Evolutionary conservation across 352 stramenopile genomes (phyloP), one percentile per base, ranked within the genome.

Genomic region (Phytopythium chamaehyphon): DNA sequence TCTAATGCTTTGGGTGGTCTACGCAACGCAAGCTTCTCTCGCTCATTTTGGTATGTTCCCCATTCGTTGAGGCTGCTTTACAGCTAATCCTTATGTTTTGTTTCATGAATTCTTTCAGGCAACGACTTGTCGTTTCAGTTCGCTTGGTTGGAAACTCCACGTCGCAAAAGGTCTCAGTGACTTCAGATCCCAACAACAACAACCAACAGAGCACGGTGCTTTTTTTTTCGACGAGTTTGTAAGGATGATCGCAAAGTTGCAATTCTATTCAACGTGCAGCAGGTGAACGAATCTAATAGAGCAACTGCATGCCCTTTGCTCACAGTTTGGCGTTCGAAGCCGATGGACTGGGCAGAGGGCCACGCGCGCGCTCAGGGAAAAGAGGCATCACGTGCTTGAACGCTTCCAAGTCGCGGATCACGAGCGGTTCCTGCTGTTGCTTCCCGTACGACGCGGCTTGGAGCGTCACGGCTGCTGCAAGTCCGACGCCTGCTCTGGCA

Each of bases 341-440:
- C 3, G 56, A 26, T 15, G 6, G 5, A 18, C 11, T 11, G 19
- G 42, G 3, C 1, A 36, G 21, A 8, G 42, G 14, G 15, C n/a
- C 57, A 58, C 6, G 57, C 47, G 39, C 16, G 24, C 77, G 71
- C 51, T 89, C 77, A 0, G 75, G 77, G 55, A 88, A 90, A 6
- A 90, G 58, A 24, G 71, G 66, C 75, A 88, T 88, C 26, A 62
- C 61, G 7, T 66, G 69, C 67, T 88, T 88, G 57, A 90, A 90
- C 12, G 59, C 53, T 21, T 62, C 54, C 0, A 85, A 62, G 47
- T 90, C 76, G 19, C 44, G 51, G 37, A 88, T 87, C 40, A 66
- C 14, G 31, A 71, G 47, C 16, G 75, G 9, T 14, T 24, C 14
- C 19, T 8, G 49, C 14, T 23, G 8, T 19, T 42, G 10, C 35